phyloP scores from a whole-genome alignment of 2,329 filamentous ascomycete genomes.

The Aspergillus pseudonomiae region DNA sequence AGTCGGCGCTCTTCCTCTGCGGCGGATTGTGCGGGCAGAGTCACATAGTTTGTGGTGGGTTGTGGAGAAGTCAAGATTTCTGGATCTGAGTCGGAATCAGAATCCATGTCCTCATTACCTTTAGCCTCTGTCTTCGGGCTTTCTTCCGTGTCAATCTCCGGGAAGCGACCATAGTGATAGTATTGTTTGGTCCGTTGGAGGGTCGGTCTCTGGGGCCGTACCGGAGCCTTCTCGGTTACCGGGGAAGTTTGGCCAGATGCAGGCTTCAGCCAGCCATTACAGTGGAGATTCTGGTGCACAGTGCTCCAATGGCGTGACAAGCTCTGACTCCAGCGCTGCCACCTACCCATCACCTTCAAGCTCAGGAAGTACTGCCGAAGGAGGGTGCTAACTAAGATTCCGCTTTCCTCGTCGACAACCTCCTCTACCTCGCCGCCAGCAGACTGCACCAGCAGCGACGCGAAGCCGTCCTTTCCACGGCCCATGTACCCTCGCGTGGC shows the following conservation, averaged over 20 bases:
- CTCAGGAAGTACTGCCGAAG: constrained; percentile 90
- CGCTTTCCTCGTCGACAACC: constrained; percentile 82
- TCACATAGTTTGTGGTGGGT: constrained; percentile 41
- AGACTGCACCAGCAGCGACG: constrained; percentile 71
- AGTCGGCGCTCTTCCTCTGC: constrained; percentile 60
- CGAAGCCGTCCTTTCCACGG: constrained; percentile 83
- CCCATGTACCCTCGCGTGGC: constrained; percentile 88
- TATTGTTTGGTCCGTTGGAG: constrained; percentile 28
- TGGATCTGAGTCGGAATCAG: constrained; percentile 46
- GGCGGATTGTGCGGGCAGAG: constrained; percentile 40
- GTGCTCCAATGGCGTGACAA: constrained; percentile 67
- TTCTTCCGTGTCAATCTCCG: constrained; percentile 20
- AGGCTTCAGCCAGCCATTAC: constrained; percentile 53
- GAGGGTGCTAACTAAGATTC: constrained; percentile 82
- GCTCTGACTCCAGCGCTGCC: constrained; percentile 70
- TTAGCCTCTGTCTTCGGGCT: constrained; percentile 47
- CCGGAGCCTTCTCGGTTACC: constrained; percentile 28
- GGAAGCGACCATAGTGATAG: constrained; percentile 37
- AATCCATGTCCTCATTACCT: constrained; percentile 47
- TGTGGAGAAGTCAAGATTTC: constrained; percentile 41
- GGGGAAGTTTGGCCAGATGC: constrained; percentile 38
- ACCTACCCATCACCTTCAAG: constrained; percentile 76
- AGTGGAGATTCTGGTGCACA: constrained; percentile 65
- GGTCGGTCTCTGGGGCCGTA: constrained; percentile 21
- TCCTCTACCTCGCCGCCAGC: constrained; percentile 78